Conservation (phyloP, 805 yeast genomes). For the Alloascoidea africana region DNA sequence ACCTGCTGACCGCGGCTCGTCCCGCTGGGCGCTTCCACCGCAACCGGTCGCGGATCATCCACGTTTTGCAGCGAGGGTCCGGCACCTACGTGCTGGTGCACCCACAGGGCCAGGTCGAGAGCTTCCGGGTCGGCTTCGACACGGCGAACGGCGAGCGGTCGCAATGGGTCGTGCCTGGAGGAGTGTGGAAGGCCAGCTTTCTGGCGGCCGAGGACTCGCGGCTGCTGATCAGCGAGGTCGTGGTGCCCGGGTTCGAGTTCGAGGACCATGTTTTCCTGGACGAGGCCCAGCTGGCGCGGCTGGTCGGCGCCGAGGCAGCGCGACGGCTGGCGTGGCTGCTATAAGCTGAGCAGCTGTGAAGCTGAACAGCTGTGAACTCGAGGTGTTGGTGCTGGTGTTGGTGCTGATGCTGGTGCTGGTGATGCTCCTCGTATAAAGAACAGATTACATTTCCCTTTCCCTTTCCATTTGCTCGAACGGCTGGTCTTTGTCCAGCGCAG, state of each 20-base stretch:
- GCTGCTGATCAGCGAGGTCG: conserved; percentile 39
- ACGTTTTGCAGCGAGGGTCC: conserved; percentile 37
- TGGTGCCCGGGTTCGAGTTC: conserved; percentile 47
- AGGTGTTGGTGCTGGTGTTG: no score
- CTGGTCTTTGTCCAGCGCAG: no score
- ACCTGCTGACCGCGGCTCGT: conserved; percentile 32
- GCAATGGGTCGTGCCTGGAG: conserved; percentile 55
- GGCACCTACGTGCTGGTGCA: conserved; percentile 39
- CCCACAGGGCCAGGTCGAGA: conserved; percentile 32
- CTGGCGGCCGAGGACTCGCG: no score
- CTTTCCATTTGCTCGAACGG: no score
- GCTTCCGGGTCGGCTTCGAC: conserved; percentile 39
- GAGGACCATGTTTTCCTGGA: conserved; percentile 35
- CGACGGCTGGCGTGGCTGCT: conserved; percentile 22
- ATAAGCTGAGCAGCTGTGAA: no score
- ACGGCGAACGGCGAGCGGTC: conserved; percentile 34
- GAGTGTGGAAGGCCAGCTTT: conserved; percentile 41
- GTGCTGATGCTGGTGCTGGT: no score
- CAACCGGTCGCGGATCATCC: conserved; percentile 37
- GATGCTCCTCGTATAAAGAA: no score
- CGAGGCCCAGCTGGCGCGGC: conserved; percentile 16
- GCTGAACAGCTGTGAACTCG: no score
- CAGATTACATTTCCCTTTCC: no score
- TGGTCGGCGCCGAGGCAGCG: conserved; percentile 23
- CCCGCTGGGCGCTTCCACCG: conserved; percentile 36